These are phyloP conservation scores for Xylona heveae DNA, from an alignment of 495 filamentous ascomycete genomes.

Conservation along the genomic window DNA sequence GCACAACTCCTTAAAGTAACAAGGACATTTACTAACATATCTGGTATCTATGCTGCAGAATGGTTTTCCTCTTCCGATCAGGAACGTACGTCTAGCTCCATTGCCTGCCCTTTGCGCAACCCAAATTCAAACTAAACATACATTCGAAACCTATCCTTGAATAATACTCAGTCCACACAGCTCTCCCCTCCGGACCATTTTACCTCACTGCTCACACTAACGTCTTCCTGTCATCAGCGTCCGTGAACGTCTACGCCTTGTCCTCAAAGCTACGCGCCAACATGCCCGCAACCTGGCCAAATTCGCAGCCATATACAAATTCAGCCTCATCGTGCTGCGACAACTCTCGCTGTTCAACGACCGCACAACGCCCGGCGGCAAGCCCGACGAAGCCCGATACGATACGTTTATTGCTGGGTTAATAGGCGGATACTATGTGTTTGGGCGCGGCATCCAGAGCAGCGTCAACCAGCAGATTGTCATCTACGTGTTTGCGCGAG, in stretches of 20 bases:
- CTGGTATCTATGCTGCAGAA: conserved; percentile 23
- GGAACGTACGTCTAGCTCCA: conserved; percentile 39
- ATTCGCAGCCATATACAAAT: conserved; percentile 82
- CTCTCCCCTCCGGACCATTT: conserved; percentile 80
- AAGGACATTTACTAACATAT: conserved; percentile 3
- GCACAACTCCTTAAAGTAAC: no score
- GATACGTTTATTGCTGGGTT: conserved; percentile 83
- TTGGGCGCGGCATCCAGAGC: conserved; percentile 60
- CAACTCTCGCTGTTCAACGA: conserved; percentile 22
- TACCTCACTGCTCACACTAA: no score
- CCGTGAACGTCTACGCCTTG: conserved; percentile 53
- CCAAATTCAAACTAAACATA: background rate
- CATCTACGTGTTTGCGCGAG: conserved; percentile 90
- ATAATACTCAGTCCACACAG: conserved; percentile 8
- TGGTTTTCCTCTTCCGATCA: conserved; percentile 86
- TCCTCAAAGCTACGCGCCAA: conserved; percentile 67
- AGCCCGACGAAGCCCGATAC: conserved; percentile 43
- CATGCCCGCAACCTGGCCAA: conserved; percentile 82
- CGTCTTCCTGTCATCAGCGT: conserved; percentile 25
- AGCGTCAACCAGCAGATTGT: conserved; percentile 94
- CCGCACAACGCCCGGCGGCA: conserved; percentile 18
- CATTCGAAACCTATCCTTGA: background rate
- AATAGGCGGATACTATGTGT: conserved; percentile 79
- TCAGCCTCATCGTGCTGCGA: conserved; percentile 47
- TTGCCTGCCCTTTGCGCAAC: no score